Evolutionary conservation across 2,329 filamentous ascomycete genomes (phyloP), one percentile per base, ranked within the genome.

Genomic region (Esteya vermicola): DNA sequence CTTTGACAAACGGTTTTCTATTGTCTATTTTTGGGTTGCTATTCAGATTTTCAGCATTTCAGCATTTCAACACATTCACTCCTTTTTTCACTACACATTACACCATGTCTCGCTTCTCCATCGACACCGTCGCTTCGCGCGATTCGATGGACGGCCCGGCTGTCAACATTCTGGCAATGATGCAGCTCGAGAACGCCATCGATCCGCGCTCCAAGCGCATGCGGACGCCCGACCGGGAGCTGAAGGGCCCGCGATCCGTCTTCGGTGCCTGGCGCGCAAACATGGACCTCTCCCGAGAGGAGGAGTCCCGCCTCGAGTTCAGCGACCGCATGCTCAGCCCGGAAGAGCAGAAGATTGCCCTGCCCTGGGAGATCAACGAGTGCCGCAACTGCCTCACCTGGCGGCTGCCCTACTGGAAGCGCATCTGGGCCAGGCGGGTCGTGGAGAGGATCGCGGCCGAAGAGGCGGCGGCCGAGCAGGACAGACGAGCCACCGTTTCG

Each of bases 301-400:
- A 5, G 5, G 33, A 37, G 34, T 31, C 42, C 4, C 30, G 36
- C 4, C 3, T 30, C 16, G 36, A 41, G 27, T 45, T 16, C 32
- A 30, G 40, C 10, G 45, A 46, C 2, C 31, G 25, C 10, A n/a
- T 26, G 6, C 35, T 46, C 16, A 25, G 42, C 4, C 5, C 20
- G 2, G 30, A 10, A 13, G 45, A 46, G 36, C n/a, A 27, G 13
- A 23, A 16, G 1, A 40, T 46, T n/a, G 40, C 45, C 3, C 26
- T 14, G 23, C 44, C 44, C 6, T 4, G 4, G 3, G 45, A 47
- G 36, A 38, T 45, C 22, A 10, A n/a, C 1, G 2, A 2, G 3
- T n/a, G 44, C 44, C 8, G 27, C 25, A 31, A 6, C 28, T 16
- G 9, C 5, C 3, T 14, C 10, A 31, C 6, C 19, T 14, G 13